Percentiles rank a stretch among this genome's conserved stretches.
Evolutionary conservation across 352 stramenopile species (phyloP).

Genomic region (Phytophthora boehmeriae): DNA sequence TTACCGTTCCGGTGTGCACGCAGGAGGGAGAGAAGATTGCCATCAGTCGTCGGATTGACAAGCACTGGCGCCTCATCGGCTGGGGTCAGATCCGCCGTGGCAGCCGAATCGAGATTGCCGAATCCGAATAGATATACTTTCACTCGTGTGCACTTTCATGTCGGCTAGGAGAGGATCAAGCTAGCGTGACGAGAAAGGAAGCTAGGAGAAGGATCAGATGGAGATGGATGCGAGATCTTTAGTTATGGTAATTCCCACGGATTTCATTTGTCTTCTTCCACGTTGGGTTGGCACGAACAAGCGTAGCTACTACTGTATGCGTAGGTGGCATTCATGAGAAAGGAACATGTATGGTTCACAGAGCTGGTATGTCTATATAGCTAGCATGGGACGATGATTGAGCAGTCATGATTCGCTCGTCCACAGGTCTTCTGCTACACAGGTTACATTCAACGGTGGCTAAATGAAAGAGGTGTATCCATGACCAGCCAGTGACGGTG

Average conservation of each 20-base stretch:
- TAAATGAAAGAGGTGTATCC: slow-evolving; percentile 4
- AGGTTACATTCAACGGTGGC: slow-evolving; percentile 14
- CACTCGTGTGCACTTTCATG: slow-evolving; percentile 17
- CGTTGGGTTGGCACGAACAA: neutral
- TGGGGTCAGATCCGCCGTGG: slow-evolving; percentile 99
- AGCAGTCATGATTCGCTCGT: slow-evolving; percentile 8
- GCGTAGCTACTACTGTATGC: neutral
- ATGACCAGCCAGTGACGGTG: slow-evolving; percentile 6
- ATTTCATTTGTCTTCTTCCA: slow-evolving; percentile 25
- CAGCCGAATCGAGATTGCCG: slow-evolving; percentile 93
- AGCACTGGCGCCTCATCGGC: slow-evolving; percentile 99
- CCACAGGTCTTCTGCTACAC: slow-evolving; percentile 19
- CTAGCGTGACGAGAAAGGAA: slow-evolving; percentile 20
- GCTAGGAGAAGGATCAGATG: slow-evolving; percentile 37
- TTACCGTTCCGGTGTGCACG: slow-evolving; percentile 99
- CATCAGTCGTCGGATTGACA: slow-evolving; percentile 98
- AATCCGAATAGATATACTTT: slow-evolving; percentile 81
- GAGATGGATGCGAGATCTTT: slow-evolving; percentile 40
- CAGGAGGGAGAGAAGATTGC: slow-evolving; percentile 99
- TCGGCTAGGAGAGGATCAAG: slow-evolving; percentile 31
- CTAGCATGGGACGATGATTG: slow-evolving; percentile 7
- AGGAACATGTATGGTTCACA: slow-evolving; percentile 27
- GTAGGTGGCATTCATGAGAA: neutral
- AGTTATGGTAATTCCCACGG: slow-evolving; percentile 42
- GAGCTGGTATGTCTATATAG: slow-evolving; percentile 22